Base-by-base conservation (phyloP, 2,329 filamentous ascomycete species). In the Colletotrichum horii region DNA sequence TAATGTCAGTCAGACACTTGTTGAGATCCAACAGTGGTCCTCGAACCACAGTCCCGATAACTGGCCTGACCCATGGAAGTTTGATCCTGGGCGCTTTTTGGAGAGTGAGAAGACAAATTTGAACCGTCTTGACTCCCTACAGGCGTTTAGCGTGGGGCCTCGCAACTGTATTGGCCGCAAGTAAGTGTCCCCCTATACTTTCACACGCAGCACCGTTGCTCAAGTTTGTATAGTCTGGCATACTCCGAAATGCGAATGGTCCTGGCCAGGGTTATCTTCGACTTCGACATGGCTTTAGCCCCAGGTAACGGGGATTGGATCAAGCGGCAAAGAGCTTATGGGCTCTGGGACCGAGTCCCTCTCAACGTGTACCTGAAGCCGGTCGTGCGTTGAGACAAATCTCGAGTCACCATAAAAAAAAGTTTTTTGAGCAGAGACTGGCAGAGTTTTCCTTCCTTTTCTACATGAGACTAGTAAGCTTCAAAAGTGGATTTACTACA, bases 111-210 rank as follows among this genome's bases (percentile, higher is more conserved):
- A 67, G 19, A 56, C 5, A 3, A 64, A 67, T 19, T 11, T 24
- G 8, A 67, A 75, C 19, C 61, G 38, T 5, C 30, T 64, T 4
- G 73, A 72, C 8, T 56, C 73, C 0, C 7, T 64, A 1, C 73
- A 75, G 28, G 36, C 69, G 6, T 75, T 75, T 26, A 75, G 73
- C 32, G 16, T 72, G 4, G 73, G 73, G 3, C 73, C 73, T 12
- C 73, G 73, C 8, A 75, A 72, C 38, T 75, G 73, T 28, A 62
- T 75, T n/a, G 73, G 73, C n/a, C 70, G 65, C n/a, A 75, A 72
- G 73, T 75, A 67, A 3, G 58, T 55, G 6, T 36, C 12, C 4
- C 16, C 5, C 16, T 58, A 4, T 2, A 32, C 8, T 2, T 2
- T 11, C 3, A 5, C n/a, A 48, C 38, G 4, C 7, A 38, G 15